A percentile compares a stretch with the other conserved stretches of the same genome.
These are phyloP conservation scores for Skeletonema tropicum DNA, from an alignment of 108 stramenopile species.

Conservation along the genomic window DNA sequence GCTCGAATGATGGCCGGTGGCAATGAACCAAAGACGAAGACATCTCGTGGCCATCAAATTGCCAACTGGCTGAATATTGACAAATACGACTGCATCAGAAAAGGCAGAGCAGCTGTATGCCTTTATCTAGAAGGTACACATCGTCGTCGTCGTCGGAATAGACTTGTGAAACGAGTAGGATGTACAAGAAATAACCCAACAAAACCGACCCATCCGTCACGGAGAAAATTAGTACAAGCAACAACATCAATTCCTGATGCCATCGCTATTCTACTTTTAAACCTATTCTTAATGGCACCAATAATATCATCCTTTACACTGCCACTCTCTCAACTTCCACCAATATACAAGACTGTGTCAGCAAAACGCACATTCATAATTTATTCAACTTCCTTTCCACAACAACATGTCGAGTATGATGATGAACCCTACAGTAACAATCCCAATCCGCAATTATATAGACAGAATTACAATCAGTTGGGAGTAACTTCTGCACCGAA, in stretches of 20 bases:
- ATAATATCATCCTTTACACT: neutral
- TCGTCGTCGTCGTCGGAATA: neutral
- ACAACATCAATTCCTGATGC: neutral
- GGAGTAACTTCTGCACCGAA: neutral
- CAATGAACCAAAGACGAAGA: neutral
- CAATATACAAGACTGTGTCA: neutral
- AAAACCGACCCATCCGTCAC: neutral
- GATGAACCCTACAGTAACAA: neutral
- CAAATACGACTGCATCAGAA: neutral
- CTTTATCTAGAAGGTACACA: neutral
- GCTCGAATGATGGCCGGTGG: neutral
- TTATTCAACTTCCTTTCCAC: neutral
- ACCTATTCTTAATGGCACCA: neutral
- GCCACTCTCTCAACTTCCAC: neutral
- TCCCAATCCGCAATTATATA: slow-evolving; percentile 3
- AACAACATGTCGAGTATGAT: neutral
- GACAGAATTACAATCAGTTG: slow-evolving; percentile 2
- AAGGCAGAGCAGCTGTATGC: neutral
- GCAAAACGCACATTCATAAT: neutral
- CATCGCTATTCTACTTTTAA: neutral
- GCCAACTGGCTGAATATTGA: neutral
- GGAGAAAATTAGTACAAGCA: neutral
- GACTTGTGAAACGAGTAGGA: neutral
- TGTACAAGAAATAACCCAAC: neutral
- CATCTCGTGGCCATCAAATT: neutral